Conservation (phyloP, 179 eudicot species). For the Silene coronaria region DNA sequence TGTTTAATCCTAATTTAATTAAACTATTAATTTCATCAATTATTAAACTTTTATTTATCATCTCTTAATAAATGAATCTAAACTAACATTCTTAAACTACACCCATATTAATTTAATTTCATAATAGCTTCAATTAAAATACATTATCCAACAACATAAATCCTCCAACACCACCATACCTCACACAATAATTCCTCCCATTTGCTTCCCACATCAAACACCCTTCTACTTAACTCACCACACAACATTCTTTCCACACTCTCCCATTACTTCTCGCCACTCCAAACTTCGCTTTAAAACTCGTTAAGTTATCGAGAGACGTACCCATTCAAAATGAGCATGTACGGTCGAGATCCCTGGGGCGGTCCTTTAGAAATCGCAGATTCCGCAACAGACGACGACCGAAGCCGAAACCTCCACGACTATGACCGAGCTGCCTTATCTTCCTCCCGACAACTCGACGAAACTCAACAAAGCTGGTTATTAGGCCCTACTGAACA, state of each 20-base stretch:
- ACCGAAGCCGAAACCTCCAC: slow-evolving; percentile 75
- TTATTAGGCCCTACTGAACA: slow-evolving; percentile 68
- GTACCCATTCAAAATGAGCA: slow-evolving; percentile 18
- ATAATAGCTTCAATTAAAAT: neutral
- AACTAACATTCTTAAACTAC: no score
- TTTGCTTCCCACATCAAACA: neutral
- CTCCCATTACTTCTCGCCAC: neutral
- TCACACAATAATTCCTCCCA: neutral
- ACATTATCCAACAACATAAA: neutral
- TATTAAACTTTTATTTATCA: no score
- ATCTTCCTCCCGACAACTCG: slow-evolving; percentile 51
- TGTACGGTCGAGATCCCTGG: slow-evolving; percentile 90
- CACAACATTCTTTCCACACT: neutral
- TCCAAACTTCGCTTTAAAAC: no score
- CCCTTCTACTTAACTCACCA: neutral
- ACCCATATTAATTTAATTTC: no score
- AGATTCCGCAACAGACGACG: slow-evolving; percentile 88
- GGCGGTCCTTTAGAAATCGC: slow-evolving; percentile 84
- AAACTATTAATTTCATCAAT: no score
- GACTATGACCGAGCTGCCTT: slow-evolving; percentile 80
- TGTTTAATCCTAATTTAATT: no score
- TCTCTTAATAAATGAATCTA: no score
- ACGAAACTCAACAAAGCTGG: slow-evolving; percentile 92
- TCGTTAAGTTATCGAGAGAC: neutral
- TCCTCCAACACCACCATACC: neutral